Percentiles rank a stretch among this genome's conserved stretches.
phyloP scores from a whole-genome alignment of 768 basidiomycete genomes.

The Rhodocollybia butyracea region DNA sequence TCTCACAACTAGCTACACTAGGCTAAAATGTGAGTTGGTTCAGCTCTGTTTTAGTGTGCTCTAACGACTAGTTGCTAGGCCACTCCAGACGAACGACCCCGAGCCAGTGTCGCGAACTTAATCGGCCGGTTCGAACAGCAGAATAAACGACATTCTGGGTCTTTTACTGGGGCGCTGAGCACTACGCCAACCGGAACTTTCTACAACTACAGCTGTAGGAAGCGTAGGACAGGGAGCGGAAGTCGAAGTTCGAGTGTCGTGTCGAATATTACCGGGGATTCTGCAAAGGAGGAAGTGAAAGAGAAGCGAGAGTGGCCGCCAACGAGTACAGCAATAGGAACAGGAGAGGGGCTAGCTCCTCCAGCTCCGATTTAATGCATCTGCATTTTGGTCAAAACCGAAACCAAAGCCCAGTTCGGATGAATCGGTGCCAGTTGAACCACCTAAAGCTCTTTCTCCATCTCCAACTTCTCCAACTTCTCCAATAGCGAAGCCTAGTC shows the following conservation, averaged over 20 bases:
- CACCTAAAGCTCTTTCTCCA: too few relatives aligned
- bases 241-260: constrained; percentile 68
- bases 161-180: too few relatives aligned
- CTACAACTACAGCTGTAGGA: too few relatives aligned
- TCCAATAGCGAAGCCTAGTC: constrained; percentile 11
- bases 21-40: too few relatives aligned
- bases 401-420: neutral
- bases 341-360: neutral
- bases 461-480: too few relatives aligned
- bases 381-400: constrained; percentile 4
- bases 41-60: too few relatives aligned
- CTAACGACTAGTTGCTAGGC: too few relatives aligned
- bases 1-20: too few relatives aligned
- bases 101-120: constrained; percentile 85
- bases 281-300: constrained; percentile 61
- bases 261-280: constrained; percentile 63
- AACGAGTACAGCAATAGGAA: constrained; percentile 7
- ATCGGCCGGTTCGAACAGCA: constrained; percentile 87
- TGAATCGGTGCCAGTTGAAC: neutral
- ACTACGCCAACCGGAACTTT: too few relatives aligned
- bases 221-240: too few relatives aligned
- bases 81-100: constrained; percentile 83
- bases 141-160: constrained; percentile 63
- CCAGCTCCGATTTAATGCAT: constrained; percentile 6
- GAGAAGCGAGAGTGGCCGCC: constrained; percentile 82